Evolutionary conservation across 2,329 filamentous ascomycete species (phyloP).

Genomic region (Cladophialophora yegresii): DNA sequence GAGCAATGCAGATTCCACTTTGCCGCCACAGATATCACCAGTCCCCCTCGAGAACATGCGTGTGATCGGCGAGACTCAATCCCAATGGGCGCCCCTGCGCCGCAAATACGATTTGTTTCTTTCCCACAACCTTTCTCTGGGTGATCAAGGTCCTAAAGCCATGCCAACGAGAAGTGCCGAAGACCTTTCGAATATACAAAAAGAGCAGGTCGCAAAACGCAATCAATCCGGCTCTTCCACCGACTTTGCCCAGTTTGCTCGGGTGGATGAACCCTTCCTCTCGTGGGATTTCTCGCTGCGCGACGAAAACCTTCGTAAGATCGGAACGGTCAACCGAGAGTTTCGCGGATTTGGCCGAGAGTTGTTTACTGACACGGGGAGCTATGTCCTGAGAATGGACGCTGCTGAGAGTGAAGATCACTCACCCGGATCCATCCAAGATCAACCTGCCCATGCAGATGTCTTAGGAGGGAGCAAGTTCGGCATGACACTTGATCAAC

Average conservation of each 20-base stretch:
- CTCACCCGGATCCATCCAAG: conserved; percentile 45
- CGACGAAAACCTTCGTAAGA: conserved; percentile 52
- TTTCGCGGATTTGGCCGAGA: conserved; percentile 65
- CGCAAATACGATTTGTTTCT: conserved; percentile 67
- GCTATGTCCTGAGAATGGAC: conserved; percentile 67
- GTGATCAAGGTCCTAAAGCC: conserved; percentile 32
- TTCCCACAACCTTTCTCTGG: conserved; percentile 50
- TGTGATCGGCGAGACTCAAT: conserved; percentile 64
- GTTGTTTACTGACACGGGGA: conserved; percentile 66
- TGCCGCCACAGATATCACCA: conserved; percentile 55
- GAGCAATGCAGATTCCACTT: conserved; percentile 42
- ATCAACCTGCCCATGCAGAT: conserved; percentile 27
- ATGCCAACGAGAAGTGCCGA: conserved; percentile 36
- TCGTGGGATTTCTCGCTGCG: conserved; percentile 66
- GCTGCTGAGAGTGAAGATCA: conserved; percentile 43
- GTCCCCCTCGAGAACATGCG: conserved; percentile 60
- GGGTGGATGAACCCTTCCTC: conserved; percentile 63
- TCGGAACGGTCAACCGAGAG: conserved; percentile 65
- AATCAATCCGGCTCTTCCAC: conserved; percentile 14
- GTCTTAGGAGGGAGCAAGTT: conserved; percentile 34
- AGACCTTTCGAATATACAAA: conserved; percentile 54
- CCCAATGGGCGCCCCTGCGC: conserved; percentile 63
- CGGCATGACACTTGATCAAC: conserved; percentile 66
- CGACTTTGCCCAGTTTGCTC: conserved; percentile 62
- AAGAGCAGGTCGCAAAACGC: conserved; percentile 43